Percentiles rank a stretch among this genome's conserved stretches.
These are phyloP conservation scores for Thraustotheca clavata DNA, from an alignment of 352 stramenopile genomes.

Conservation along the genomic window DNA sequence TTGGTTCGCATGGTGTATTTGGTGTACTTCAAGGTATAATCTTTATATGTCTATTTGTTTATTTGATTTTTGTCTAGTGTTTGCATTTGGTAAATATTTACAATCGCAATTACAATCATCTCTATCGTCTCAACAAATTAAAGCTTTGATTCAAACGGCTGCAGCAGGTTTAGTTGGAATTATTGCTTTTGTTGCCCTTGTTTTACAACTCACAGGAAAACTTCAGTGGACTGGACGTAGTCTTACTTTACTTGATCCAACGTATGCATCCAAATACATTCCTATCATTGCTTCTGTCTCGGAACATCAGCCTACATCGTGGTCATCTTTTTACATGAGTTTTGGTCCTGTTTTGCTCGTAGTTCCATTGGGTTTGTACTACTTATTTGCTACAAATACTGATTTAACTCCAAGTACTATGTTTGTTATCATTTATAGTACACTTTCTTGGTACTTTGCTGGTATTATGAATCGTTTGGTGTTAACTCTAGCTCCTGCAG, in stretches of 20 bases:
- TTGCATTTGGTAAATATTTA: slow-evolving; percentile 47
- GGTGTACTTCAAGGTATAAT: slow-evolving; percentile 61
- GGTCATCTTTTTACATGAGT: slow-evolving; percentile 89
- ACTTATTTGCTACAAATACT: slow-evolving; percentile 45
- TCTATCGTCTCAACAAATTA: slow-evolving; percentile 40
- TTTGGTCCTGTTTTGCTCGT: slow-evolving; percentile 84
- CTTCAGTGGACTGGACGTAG: slow-evolving; percentile 88
- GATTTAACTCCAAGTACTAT: slow-evolving; percentile 53
- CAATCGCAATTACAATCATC: slow-evolving; percentile 24
- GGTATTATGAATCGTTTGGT: slow-evolving; percentile 91
- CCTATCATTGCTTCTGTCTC: slow-evolving; percentile 92
- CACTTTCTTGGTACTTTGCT: slow-evolving; percentile 88
- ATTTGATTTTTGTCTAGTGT: slow-evolving; percentile 31
- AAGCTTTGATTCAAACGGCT: slow-evolving; percentile 34
- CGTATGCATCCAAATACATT: slow-evolving; percentile 92
- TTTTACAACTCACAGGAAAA: slow-evolving; percentile 58
- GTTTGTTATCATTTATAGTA: slow-evolving; percentile 91
- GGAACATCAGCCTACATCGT: slow-evolving; percentile 91
- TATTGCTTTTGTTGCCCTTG: slow-evolving; percentile 30
- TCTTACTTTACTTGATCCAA: slow-evolving; percentile 88
- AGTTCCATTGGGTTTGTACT: slow-evolving; percentile 83
- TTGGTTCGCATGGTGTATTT: slow-evolving; percentile 89
- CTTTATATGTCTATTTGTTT: slow-evolving; percentile 18
- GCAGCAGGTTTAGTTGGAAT: slow-evolving; percentile 31
- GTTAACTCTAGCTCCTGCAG: slow-evolving; percentile 83